Base-by-base conservation (phyloP, 140 eudicot genomes). In the Ambrosia hybrid region DNA sequence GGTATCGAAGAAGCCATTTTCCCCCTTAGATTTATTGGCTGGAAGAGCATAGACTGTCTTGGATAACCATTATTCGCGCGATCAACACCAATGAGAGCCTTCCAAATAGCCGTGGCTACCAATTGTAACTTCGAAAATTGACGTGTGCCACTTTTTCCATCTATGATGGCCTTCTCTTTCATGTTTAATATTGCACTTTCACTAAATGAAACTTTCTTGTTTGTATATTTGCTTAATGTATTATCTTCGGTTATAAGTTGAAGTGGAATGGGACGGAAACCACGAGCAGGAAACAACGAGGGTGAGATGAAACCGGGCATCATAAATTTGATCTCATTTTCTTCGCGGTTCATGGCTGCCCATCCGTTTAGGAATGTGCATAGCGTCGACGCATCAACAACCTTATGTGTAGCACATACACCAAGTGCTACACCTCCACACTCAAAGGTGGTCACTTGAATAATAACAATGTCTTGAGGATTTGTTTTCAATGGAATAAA, bases 391-490 rank as follows among this genome's bases (percentile, higher is more conserved):
- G 37, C 82, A 1, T 64, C 70, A 15, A 41, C 70, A 39, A 64
- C 46, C 72, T 68, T 62, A 34, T 85, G 89, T 0, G 86, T 74
- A 12, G 68, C 38, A 57, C 83, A 65, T 5, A 61, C 71, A 7
- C 82, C 86, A 9, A 84, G 30, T 0, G 78, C 81, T 11, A 84
- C 62, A 3, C 83, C 89, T 4, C 89, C 85, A 39, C 69, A 64
- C n/a, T 14, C 69, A 4, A 64, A 39, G 6, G 0, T 15, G n/a
- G 69, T 64, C 1, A 39, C 12, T 64, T 64, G 69, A 6, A 41
- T 46, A 46, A 46, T 11, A 46, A 46, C 51, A 46, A 46, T 11
- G 7, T 38, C 43, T 4, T 6, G 43, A 2, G 5, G 43, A 3
- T 38, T 38, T 38, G 43, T 38, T 38, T 38, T 61, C 9, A 61